Percentiles rank a stretch among this genome's conserved stretches.
Conservation (phyloP, 2,329 filamentous ascomycete species). For the Colletotrichum sp. region DNA sequence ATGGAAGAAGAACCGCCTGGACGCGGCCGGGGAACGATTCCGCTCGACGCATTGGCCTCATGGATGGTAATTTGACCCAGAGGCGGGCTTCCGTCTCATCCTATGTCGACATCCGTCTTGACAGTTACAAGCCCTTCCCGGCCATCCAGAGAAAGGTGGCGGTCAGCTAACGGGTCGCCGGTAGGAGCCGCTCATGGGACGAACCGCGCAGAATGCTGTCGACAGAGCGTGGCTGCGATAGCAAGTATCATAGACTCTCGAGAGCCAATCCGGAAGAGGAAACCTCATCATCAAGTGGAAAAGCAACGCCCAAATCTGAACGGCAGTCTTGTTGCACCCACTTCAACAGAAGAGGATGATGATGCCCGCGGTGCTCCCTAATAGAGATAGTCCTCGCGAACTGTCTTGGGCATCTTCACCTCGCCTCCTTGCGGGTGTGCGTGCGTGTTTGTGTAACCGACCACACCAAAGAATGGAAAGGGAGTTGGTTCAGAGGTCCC, state of each 20-base stretch:
- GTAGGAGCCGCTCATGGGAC: not conserved
- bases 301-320: not conserved
- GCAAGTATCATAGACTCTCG: not conserved
- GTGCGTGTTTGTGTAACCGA: not conserved
- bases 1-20: not conserved
- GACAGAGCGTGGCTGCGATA: not conserved
- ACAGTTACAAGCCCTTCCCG: not conserved
- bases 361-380: not conserved
- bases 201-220: not conserved
- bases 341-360: not conserved
- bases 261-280: not conserved
- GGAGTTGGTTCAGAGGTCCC: not conserved
- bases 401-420: constrained; percentile 4
- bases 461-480: constrained; percentile 6
- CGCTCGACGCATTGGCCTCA: not conserved
- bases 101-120: not conserved
- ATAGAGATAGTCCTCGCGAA: not conserved
- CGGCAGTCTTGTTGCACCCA: not conserved
- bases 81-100: not conserved
- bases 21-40: not conserved
- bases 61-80: not conserved
- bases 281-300: not conserved
- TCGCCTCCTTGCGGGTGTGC: not conserved
- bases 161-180: not conserved
- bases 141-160: not conserved